A percentile compares a stretch with the other conserved stretches of the same genome.
These are phyloP conservation scores for Neocatenulostroma microsporum DNA, from an alignment of 2,329 filamentous ascomycete genomes.

Conservation along the genomic window DNA sequence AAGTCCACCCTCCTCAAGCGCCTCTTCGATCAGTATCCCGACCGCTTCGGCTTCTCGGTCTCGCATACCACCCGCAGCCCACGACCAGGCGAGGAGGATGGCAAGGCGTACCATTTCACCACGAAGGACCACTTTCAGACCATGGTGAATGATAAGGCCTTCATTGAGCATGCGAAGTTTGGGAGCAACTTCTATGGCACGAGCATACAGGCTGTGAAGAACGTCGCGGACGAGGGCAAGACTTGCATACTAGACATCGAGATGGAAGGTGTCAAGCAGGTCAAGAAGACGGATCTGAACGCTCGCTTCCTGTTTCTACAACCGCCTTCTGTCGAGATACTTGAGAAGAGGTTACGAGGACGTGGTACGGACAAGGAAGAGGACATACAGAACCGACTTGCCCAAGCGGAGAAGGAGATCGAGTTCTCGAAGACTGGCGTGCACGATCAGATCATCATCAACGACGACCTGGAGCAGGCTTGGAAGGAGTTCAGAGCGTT, in stretches of 20 bases:
- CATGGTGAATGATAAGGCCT: conserved; percentile 61
- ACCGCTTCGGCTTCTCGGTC: conserved; percentile 56
- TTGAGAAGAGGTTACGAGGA: conserved; percentile 67
- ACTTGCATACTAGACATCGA: conserved; percentile 89
- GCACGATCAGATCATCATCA: conserved; percentile 58
- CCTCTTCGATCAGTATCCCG: conserved; percentile 59
- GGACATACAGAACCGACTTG: conserved; percentile 59
- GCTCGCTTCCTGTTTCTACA: conserved; percentile 80
- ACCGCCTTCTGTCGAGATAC: conserved; percentile 64
- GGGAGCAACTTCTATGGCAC: conserved; percentile 84
- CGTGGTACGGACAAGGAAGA: conserved; percentile 73
- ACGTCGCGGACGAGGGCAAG: conserved; percentile 60
- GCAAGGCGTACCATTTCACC: conserved; percentile 74
- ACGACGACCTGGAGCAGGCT: conserved; percentile 55
- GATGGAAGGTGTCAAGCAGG: conserved; percentile 97
- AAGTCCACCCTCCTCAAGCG: conserved; percentile 72
- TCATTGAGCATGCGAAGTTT: conserved; percentile 83
- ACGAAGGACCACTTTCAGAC: conserved; percentile 58
- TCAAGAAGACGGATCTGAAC: conserved; percentile 65
- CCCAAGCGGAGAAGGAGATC: conserved; percentile 66
- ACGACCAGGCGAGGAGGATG: conserved; percentile 65
- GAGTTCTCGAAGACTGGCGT: conserved; percentile 62
- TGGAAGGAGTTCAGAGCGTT: conserved; percentile 42
- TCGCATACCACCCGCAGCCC: conserved; percentile 71
- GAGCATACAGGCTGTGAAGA: conserved; percentile 67